Evolutionary conservation across 345 rosid genomes (phyloP), one percentile per base, ranked within the genome.

Genomic region (Euphorbia pulcherrima): DNA sequence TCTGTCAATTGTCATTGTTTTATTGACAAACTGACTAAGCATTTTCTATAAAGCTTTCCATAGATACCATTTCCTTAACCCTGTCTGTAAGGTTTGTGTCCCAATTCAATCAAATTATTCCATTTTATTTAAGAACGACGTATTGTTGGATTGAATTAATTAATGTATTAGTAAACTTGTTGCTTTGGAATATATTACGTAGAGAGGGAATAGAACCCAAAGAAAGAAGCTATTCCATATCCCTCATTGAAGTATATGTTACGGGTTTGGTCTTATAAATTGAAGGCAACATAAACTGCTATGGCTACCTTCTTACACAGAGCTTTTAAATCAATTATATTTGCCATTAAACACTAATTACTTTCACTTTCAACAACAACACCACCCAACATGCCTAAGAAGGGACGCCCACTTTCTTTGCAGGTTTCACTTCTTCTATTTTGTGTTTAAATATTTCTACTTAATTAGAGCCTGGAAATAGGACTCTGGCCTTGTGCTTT

Each of bases 391-490:
- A 92, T 85, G 93, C 84, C 88, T 21, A n/a, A n/a, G n/a, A 87
- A 75, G 90, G 80, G 77, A 27, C 89, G 82, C 58, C 96, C 89
- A 68, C 90, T 92, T 80, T 90, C 96, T 72, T 81, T 92, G 83
- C 97, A 90, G 98, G 98, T 89, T 47, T 71, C 33, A 59, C 60
- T 71, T 39, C 62, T 75, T 54, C 33, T 62, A 39, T 13, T 23
- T 33, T 33, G 4, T 33, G 37, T 7, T 33, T 33, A 33, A 2
- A 33, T 33, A 33, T 33, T 33, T 33, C 37, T 33, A 33, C 7
- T 6, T 26, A n/a, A n/a, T n/a, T n/a, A n/a, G n/a, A n/a, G n/a
- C n/a, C n/a, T n/a, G n/a, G n/a, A n/a, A n/a, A n/a, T n/a, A n/a
- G n/a, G n/a, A n/a, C n/a, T n/a, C n/a, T n/a, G n/a, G n/a, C n/a